A percentile compares a stretch with the other conserved stretches of the same genome.
Evolutionary conservation across 2,329 filamentous ascomycete species (phyloP).

Genomic region (Verticillium zaregamsianum): DNA sequence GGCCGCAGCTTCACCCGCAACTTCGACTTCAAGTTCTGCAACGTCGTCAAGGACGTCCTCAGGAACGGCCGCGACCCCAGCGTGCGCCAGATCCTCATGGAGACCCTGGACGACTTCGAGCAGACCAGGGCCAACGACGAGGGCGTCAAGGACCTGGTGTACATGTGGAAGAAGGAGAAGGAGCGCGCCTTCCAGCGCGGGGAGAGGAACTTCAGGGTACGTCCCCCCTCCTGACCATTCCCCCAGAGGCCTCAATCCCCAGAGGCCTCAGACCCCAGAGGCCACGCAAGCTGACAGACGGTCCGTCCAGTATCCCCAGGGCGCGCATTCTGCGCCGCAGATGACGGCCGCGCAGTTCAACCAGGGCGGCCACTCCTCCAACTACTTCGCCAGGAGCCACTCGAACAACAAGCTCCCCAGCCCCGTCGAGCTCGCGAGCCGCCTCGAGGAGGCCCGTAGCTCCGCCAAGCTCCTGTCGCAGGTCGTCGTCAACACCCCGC

Average conservation of each 20-base stretch:
- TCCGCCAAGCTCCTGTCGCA: constrained; percentile 91
- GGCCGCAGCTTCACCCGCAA: constrained; percentile 88
- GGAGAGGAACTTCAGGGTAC: background rate
- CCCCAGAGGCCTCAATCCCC: too few relatives aligned
- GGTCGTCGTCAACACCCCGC: constrained; percentile 80
- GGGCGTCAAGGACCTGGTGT: constrained; percentile 63
- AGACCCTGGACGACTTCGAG: constrained; percentile 79
- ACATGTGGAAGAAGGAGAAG: constrained; percentile 92
- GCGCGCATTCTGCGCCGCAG: background rate
- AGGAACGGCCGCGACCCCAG: constrained; percentile 66
- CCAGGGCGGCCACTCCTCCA: constrained; percentile 39
- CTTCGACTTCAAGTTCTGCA: constrained; percentile 78
- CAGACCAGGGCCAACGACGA: constrained; percentile 68
- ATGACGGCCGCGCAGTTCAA: background rate
- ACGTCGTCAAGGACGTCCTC: constrained; percentile 70
- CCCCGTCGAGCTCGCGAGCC: constrained; percentile 71
- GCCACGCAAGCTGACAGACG: background rate
- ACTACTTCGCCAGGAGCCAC: constrained; percentile 54
- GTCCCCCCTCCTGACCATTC: background rate
- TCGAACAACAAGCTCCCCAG: constrained; percentile 53
- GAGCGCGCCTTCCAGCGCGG: constrained; percentile 43
- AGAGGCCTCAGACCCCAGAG: too few relatives aligned
- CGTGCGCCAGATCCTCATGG: constrained; percentile 81
- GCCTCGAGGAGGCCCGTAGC: constrained; percentile 85
- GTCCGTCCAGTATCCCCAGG: background rate